Conservation (phyloP, 164 flowering plant genomes). For the Houttuynia cordata region DNA sequence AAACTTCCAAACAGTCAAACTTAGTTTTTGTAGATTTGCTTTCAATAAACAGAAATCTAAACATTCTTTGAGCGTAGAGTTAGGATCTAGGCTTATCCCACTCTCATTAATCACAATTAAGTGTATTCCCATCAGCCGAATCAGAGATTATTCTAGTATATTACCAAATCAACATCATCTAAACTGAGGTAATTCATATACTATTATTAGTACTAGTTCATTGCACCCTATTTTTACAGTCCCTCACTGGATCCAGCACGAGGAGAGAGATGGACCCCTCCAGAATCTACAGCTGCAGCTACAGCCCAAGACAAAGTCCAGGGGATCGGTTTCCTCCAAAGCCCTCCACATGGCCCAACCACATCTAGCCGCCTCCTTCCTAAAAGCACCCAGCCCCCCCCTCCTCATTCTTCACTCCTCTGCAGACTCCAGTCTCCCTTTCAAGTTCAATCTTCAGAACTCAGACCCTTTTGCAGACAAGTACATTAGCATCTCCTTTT, state of each 20-base stretch:
- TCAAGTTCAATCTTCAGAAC: neutral
- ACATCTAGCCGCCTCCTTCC: neutral
- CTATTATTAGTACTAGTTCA: no score
- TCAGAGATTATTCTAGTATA: no score
- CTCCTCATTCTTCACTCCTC: neutral
- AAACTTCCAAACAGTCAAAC: no score
- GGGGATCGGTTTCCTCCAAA: neutral
- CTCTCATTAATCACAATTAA: neutral
- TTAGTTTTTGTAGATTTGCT: no score
- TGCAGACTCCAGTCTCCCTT: neutral
- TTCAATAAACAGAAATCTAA: no score
- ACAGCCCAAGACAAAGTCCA: neutral
- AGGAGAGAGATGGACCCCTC: neutral
- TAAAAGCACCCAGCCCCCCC: neutral
- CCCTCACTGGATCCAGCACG: neutral
- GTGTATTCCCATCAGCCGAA: no score
- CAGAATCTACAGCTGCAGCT: neutral
- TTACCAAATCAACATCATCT: neutral
- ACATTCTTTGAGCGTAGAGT: neutral
- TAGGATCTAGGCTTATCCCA: neutral
- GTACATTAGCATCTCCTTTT: no score
- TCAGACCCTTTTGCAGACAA: neutral
- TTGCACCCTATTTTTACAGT: no score
- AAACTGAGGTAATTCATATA: no score
- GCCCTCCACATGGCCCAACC: conserved; percentile 3